Evolutionary conservation across 2,329 filamentous ascomycete genomes (phyloP).

Genomic region (Cladobotryum protrusum): DNA sequence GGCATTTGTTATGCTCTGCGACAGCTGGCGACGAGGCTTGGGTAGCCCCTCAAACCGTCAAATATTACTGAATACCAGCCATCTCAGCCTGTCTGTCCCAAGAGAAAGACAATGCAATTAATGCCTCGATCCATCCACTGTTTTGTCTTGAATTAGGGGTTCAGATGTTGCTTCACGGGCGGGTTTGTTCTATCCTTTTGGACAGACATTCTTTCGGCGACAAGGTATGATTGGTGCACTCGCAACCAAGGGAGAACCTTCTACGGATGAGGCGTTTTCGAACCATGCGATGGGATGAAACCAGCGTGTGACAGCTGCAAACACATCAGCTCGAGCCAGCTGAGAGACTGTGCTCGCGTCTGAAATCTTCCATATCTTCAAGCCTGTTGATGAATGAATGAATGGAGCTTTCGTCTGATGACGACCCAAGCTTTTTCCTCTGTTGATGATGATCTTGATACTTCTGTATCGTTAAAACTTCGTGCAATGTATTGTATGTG

Average conservation of each 20-base stretch:
- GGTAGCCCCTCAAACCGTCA: too few relatives aligned
- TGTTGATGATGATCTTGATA: too few relatives aligned
- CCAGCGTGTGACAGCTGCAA: slow-evolving; percentile 7
- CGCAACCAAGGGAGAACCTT: background rate
- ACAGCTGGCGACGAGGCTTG: too few relatives aligned
- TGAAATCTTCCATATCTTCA: background rate
- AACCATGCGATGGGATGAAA: slow-evolving; percentile 7
- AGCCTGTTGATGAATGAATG: too few relatives aligned
- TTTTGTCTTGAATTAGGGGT: too few relatives aligned
- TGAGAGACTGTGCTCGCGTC: background rate
- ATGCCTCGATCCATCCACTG: background rate
- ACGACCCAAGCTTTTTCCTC: background rate
- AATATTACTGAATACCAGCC: too few relatives aligned
- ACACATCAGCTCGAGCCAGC: background rate
- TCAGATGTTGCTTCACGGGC: too few relatives aligned
- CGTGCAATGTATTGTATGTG: too few relatives aligned
- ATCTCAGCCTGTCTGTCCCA: background rate
- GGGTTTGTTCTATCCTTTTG: too few relatives aligned
- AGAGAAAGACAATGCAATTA: background rate
- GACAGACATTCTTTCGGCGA: too few relatives aligned
- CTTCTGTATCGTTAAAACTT: background rate
- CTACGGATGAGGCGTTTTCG: background rate
- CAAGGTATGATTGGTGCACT: background rate
- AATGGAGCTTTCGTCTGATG: background rate
- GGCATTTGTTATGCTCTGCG: too few relatives aligned